phyloP scores from a whole-genome alignment of 139 green algal species.

The Asterochloris erici region DNA sequence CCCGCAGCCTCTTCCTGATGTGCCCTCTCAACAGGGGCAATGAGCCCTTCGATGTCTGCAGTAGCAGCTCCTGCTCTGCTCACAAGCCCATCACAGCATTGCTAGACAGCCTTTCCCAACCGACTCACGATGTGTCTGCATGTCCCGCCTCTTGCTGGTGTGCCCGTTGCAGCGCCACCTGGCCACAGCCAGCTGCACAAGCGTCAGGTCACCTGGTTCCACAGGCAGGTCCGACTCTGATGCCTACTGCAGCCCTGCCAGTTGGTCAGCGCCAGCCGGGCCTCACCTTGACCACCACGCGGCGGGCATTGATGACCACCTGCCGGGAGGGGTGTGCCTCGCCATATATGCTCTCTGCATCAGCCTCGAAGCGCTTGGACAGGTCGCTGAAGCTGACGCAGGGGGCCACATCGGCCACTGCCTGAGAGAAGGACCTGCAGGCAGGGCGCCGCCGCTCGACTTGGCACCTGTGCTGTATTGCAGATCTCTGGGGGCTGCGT shows the following conservation, averaged over 20 bases:
- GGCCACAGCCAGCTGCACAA: too few species aligned
- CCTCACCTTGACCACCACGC: conserved; percentile 34
- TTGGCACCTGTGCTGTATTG: too few species aligned
- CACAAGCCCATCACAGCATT: background rate
- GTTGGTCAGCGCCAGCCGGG: background rate
- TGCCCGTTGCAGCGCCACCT: background rate
- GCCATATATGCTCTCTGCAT: conserved; percentile 3
- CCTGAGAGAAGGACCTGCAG: conserved; percentile 6
- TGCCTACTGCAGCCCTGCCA: background rate
- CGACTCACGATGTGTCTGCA: background rate
- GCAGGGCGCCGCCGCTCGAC: background rate
- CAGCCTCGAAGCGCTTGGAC: conserved; percentile 4
- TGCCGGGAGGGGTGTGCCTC: conserved; percentile 20
- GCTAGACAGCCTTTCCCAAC: background rate
- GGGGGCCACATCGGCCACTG: conserved; percentile 3
- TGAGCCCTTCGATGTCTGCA: background rate
- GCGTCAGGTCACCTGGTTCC: background rate
- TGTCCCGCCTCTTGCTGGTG: background rate
- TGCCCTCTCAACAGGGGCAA: too few species aligned
- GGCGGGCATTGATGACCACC: conserved; percentile 12
- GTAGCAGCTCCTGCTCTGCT: background rate
- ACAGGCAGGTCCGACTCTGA: background rate
- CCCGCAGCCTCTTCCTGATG: too few species aligned
- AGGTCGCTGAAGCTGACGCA: conserved; percentile 14
- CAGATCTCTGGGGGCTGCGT: too few species aligned